Evolutionary conservation across 345 rosid species (phyloP).

Genomic region (Aquilaria sinensis): DNA sequence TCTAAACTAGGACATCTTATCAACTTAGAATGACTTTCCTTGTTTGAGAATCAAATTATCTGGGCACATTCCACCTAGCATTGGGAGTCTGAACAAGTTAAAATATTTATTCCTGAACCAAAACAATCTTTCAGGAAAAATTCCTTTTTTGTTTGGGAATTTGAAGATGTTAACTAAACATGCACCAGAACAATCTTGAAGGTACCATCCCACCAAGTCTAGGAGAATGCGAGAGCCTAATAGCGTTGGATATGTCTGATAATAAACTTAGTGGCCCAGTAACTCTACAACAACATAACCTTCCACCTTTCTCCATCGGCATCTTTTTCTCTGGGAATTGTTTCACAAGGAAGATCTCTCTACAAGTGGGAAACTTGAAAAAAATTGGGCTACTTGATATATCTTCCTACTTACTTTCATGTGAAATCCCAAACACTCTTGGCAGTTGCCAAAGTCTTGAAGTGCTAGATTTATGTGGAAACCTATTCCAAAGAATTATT

Average conservation of each 20-base stretch:
- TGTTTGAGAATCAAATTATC: neutral
- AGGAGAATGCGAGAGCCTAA: neutral
- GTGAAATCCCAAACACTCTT: neutral
- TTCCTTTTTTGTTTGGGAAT: conserved; percentile 3
- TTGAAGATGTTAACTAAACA: neutral
- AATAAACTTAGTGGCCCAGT: conserved; percentile 13
- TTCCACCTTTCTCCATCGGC: neutral
- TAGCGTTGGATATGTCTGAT: rapidly evolving
- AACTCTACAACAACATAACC: neutral
- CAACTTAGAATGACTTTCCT: too few species aligned
- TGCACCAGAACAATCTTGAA: neutral
- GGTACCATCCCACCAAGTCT: conserved; percentile 10
- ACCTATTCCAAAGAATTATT: conserved; percentile 20
- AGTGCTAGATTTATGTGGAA: conserved; percentile 2
- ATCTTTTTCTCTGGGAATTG: neutral
- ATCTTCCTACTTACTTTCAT: neutral
- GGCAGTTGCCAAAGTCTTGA: conserved; percentile 19
- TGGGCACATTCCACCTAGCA: too few species aligned
- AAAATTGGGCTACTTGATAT: neutral
- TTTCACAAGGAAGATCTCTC: neutral
- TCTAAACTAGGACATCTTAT: too few species aligned
- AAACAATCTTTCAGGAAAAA: neutral
- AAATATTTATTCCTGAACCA: rapidly evolving
- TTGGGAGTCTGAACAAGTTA: too few species aligned
- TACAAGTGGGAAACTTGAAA: neutral